phyloP scores from a whole-genome alignment of 345 rosid species.

The Clarkia xantiana region DNA sequence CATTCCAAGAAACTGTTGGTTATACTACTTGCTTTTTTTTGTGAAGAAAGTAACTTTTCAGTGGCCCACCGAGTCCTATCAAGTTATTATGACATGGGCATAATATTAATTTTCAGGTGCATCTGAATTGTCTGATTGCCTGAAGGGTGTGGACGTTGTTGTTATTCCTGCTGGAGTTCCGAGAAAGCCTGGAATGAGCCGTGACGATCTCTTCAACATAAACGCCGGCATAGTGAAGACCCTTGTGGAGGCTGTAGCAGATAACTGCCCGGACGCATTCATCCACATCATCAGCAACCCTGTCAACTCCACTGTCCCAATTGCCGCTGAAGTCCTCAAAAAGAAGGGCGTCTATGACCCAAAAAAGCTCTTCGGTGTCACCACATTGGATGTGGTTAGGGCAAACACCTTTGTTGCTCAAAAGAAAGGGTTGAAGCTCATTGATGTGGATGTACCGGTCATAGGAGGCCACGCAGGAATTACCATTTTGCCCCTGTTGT shows the following conservation, averaged over 20 bases:
- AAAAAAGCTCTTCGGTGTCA: slow-evolving; percentile 83
- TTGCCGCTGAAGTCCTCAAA: slow-evolving; percentile 83
- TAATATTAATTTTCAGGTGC: slow-evolving; percentile 14
- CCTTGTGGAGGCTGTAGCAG: slow-evolving; percentile 80
- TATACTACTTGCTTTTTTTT: too few relatives aligned
- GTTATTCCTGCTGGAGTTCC: slow-evolving; percentile 96
- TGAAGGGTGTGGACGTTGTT: slow-evolving; percentile 72
- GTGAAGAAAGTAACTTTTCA: too few relatives aligned
- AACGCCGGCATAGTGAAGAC: slow-evolving; percentile 72
- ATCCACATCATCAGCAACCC: slow-evolving; percentile 90
- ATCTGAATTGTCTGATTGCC: slow-evolving; percentile 47
- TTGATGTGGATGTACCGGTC: slow-evolving; percentile 87
- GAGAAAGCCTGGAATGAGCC: slow-evolving; percentile 94
- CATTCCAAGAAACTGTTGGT: too few relatives aligned
- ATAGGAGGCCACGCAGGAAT: slow-evolving; percentile 94
- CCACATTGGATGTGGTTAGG: slow-evolving; percentile 82
- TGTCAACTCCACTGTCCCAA: slow-evolving; percentile 88
- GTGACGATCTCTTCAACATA: slow-evolving; percentile 92
- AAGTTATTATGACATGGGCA: too few relatives aligned
- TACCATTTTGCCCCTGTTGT: slow-evolving; percentile 78
- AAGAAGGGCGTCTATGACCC: slow-evolving; percentile 83
- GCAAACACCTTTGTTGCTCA: slow-evolving; percentile 91
- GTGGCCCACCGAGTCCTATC: too few relatives aligned
- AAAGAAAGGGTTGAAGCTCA: slow-evolving; percentile 72
- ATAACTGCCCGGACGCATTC: slow-evolving; percentile 79